A percentile compares a stretch with the other conserved stretches of the same genome.
phyloP scores from a whole-genome alignment of 2,329 filamentous ascomycete genomes.

The Claviceps purpurea region DNA sequence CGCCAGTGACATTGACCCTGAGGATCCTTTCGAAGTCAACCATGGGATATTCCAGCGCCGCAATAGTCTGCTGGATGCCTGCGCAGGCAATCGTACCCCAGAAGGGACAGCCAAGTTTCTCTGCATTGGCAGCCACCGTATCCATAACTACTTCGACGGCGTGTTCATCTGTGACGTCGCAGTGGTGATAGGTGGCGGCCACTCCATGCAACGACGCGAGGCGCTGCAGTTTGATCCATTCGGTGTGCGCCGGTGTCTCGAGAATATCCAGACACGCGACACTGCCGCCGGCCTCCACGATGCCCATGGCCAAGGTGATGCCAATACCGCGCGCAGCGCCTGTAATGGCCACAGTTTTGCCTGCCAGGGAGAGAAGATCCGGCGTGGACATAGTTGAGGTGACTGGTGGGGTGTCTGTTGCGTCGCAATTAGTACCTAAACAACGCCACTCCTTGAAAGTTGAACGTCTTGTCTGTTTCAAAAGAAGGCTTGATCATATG shows the following conservation, averaged over 20 bases:
- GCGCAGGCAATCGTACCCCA: constrained; percentile 31
- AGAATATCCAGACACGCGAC: constrained; percentile 35
- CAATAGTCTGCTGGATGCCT: constrained; percentile 33
- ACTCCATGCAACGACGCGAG: constrained; percentile 22
- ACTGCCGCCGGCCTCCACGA: constrained; percentile 35
- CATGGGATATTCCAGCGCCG: constrained; percentile 63
- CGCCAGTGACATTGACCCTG: constrained; percentile 75
- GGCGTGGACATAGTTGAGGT: constrained; percentile 8
- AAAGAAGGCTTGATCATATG: too few relatives aligned
- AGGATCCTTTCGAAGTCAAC: constrained; percentile 67
- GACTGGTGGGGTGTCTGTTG: background rate
- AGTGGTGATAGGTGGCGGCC: constrained; percentile 26
- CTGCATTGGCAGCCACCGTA: constrained; percentile 21
- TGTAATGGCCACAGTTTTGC: constrained; percentile 33
- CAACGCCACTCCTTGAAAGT: background rate
- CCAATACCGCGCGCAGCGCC: constrained; percentile 38
- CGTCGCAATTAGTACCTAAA: background rate
- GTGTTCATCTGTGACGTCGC: constrained; percentile 33
- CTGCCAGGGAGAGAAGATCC: constrained; percentile 30
- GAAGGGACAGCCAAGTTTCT: constrained; percentile 18
- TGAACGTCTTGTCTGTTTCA: too few relatives aligned
- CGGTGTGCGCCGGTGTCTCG: constrained; percentile 19
- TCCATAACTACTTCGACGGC: constrained; percentile 22
- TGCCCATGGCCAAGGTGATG: constrained; percentile 32
- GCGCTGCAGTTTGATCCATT: constrained; percentile 30